Base-by-base conservation (phyloP, 2,329 filamentous ascomycete genomes). In the Rhytidhysteron rufulum region DNA sequence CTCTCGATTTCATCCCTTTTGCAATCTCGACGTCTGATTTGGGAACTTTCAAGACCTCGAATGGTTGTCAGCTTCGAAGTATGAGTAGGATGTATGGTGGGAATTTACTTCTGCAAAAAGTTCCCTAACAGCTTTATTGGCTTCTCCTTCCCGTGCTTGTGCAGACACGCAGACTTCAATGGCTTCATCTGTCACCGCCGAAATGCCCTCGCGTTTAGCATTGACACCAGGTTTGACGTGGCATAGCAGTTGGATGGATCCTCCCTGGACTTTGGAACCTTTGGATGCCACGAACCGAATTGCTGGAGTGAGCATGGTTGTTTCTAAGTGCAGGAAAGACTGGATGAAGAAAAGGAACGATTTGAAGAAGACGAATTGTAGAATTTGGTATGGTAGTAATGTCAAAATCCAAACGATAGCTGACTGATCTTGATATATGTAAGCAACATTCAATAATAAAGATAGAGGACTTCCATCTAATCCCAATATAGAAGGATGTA, bases 111-210 rank as follows among this genome's bases (percentile, higher is more conserved):
- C 68, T 47, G 82, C 82, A 40, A 88, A 66, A 4, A 87, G 64
- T 27, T 75, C 69, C 35, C 80, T 65, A 2, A 86, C 79, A 4
- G 83, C 83, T 55, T 76, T 77, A 56, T 88, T 88, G 4, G 84
- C 79, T 55, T 85, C 80, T 11, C 83, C 82, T 11, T 86, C 80
- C 44, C 75, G 73, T 9, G 84, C 73, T 47, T 76, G 80, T 0
- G 82, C 83, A 1, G 82, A 66, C 2, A 87, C 83, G 34, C 80
- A 83, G 1, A 88, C 60, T 44, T 85, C 77, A 34, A 88, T 73
- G 2, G 66, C 67, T 5, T 78, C 71, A 18, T 79, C 72, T 0
- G 74, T 73, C 4, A 88, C 62, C 1, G 71, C 69, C 3, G 68
- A 56, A 32, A 88, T 70, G 11, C 83, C 83, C 50, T 85, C 76